A percentile compares a stretch with the other conserved stretches of the same genome.
phyloP scores from a whole-genome alignment of 176 grass and related monocot genomes.

The Calamus simplicifolius region DNA sequence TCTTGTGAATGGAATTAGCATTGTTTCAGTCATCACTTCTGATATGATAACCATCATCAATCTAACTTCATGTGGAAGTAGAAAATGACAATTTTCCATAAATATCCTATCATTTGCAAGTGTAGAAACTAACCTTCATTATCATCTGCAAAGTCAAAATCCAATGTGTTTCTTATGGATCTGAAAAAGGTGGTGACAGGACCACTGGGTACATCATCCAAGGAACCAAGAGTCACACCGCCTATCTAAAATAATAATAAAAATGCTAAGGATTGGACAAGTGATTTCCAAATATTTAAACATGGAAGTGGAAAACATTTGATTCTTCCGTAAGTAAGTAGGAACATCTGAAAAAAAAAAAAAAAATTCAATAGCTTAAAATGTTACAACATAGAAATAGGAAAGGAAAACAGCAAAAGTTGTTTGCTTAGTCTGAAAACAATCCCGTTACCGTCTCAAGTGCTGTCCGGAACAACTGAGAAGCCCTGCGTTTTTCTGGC shows the following conservation, averaged over 20 bases:
- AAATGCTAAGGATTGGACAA: neutral
- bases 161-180: constrained; percentile 78
- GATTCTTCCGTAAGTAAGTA: too few species aligned
- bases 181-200: constrained; percentile 77
- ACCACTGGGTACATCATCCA: constrained; percentile 74
- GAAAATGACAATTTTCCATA: too few species aligned
- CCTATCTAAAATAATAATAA: constrained; percentile 57
- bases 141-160: constrained; percentile 86
- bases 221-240: constrained; percentile 58
- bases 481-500: constrained; percentile 76
- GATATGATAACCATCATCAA: too few species aligned
- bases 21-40: too few species aligned
- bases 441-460: constrained; percentile 49
- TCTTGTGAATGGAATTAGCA: too few species aligned
- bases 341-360: too few species aligned
- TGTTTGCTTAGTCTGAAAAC: neutral
- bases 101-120: too few species aligned
- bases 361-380: too few species aligned
- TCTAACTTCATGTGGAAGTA: too few species aligned
- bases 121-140: constrained; percentile 44
- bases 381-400: neutral
- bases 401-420: neutral
- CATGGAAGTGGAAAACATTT: too few species aligned
- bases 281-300: too few species aligned
- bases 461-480: constrained; percentile 64